Evolutionary conservation across 805 yeast genomes (phyloP).

Genomic region (Starmera caribaea): DNA sequence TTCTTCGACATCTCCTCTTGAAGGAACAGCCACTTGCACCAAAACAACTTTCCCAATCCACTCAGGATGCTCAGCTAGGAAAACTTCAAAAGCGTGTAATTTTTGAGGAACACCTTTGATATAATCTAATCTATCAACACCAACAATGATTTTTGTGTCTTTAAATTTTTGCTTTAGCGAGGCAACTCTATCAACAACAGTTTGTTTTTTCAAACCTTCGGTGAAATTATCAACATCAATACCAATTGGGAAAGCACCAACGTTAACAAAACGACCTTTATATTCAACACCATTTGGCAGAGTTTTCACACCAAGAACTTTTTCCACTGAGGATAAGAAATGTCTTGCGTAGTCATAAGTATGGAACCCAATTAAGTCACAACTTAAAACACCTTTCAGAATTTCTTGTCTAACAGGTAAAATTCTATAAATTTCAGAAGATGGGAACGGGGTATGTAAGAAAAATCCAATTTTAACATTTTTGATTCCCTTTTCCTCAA

Average conservation of each 20-base stretch:
- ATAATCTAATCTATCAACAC: conserved; percentile 93
- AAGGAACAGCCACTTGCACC: conserved; percentile 96
- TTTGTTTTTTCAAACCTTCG: conserved; percentile 57
- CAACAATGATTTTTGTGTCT: conserved; percentile 82
- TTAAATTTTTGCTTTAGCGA: conserved; percentile 57
- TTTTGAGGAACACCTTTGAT: conserved; percentile 98
- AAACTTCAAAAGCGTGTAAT: conserved; percentile 91
- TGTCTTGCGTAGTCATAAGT: conserved; percentile 99
- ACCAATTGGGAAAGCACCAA: conserved; percentile 99
- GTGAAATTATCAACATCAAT: conserved; percentile 89
- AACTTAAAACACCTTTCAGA: conserved; percentile 81
- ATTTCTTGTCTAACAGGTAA: conserved; percentile 93
- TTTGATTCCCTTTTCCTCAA: conserved; percentile 32
- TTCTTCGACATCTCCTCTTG: conserved; percentile 96
- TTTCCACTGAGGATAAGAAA: conserved; percentile 79
- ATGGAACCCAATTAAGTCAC: conserved; percentile 95
- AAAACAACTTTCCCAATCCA: conserved; percentile 96
- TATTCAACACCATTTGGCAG: conserved; percentile 86
- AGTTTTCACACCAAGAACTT: conserved; percentile 74
- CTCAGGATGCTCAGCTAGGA: conserved; percentile 87
- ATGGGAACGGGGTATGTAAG: conserved; percentile 96
- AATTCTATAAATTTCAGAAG: conserved; percentile 91
- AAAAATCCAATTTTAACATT: conserved; percentile 84
- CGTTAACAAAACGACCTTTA: conserved; percentile 64
- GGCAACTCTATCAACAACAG: conserved; percentile 57